Evolutionary conservation across 1,284 basidiomycete species (phyloP).

Genomic region (Rhizoctonia solani): DNA sequence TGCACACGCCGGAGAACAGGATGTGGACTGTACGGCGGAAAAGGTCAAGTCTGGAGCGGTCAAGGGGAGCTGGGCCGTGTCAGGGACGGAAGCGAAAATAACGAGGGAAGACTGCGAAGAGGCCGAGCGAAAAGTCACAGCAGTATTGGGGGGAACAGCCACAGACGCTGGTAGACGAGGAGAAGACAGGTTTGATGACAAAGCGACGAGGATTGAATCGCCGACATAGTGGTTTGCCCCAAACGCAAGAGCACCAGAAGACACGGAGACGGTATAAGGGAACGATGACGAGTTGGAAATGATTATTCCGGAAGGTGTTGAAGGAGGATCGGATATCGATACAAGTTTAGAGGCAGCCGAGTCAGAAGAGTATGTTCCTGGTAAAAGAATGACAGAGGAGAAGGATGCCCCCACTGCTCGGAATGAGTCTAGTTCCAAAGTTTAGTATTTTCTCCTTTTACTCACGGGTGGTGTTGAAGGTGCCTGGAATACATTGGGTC

Average conservation of each 20-base stretch:
- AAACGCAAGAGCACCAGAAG: slow-evolving; percentile 8
- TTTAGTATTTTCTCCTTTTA: background rate
- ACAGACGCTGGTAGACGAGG: slow-evolving; percentile 16
- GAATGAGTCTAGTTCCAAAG: background rate
- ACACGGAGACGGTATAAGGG: slow-evolving; percentile 16
- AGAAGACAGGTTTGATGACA: slow-evolving; percentile 14
- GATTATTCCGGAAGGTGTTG: slow-evolving; percentile 1
- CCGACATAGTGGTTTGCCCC: slow-evolving; percentile 8
- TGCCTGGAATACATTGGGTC: slow-evolving; percentile 24
- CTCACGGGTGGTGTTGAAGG: slow-evolving; percentile 18
- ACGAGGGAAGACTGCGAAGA: slow-evolving; percentile 48
- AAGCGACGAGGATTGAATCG: background rate
- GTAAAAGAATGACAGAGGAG: slow-evolving; percentile 34
- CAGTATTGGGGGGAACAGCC: slow-evolving; percentile 17
- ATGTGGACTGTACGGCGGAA: slow-evolving; percentile 66
- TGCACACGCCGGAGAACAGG: slow-evolving; percentile 68
- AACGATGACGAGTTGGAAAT: background rate
- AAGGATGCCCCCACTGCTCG: slow-evolving; percentile 7
- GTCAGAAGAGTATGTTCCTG: slow-evolving; percentile 27
- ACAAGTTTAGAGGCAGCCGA: slow-evolving; percentile 14
- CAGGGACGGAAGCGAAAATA: slow-evolving; percentile 78
- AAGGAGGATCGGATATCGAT: background rate
- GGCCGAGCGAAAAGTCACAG: slow-evolving; percentile 19
- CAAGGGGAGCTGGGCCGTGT: slow-evolving; percentile 61
- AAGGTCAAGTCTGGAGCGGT: slow-evolving; percentile 57